These are phyloP conservation scores for Penicillium sp. DNA, from an alignment of 2,329 filamentous ascomycete genomes.

Conservation along the genomic window DNA sequence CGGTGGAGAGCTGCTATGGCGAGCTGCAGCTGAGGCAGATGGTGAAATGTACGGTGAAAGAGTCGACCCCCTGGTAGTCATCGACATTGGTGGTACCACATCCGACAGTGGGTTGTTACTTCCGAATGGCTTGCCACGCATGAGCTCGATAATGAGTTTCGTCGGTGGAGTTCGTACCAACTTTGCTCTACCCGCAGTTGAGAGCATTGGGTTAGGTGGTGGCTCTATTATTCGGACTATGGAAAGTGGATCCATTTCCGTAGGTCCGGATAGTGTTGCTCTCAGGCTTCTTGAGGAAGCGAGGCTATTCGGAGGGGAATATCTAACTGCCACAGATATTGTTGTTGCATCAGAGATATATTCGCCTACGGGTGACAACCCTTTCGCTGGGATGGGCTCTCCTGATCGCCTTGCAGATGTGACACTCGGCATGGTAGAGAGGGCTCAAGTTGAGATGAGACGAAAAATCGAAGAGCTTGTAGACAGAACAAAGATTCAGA, in stretches of 20 bases:
- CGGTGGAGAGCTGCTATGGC: constrained; percentile 34
- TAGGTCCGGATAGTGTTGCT: constrained; percentile 67
- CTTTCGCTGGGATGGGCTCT: constrained; percentile 5
- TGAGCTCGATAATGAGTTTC: constrained; percentile 65
- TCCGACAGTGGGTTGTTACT: constrained; percentile 66
- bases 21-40: constrained; percentile 40
- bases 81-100: constrained; percentile 70
- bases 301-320: constrained; percentile 60
- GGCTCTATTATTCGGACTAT: constrained; percentile 50
- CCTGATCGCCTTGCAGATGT: constrained; percentile 12
- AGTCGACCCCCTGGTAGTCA: constrained; percentile 51
- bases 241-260: constrained; percentile 44
- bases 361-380: not conserved
- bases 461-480: constrained; percentile 60
- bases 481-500: constrained; percentile 67
- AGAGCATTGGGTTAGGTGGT: constrained; percentile 62
- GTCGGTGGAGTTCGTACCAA: constrained; percentile 68
- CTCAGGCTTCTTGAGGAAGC: constrained; percentile 61
- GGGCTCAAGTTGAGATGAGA: constrained; percentile 50
- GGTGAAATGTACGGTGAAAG: constrained; percentile 23
- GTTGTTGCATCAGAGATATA: constrained; percentile 42
- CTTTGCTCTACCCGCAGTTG: constrained; percentile 61
- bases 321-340: constrained; percentile 64
- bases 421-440: constrained; percentile 29
- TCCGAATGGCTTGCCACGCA: constrained; percentile 65